Base-by-base conservation (phyloP, 176 grass and related monocot genomes). In the Luzula sylvatica region DNA sequence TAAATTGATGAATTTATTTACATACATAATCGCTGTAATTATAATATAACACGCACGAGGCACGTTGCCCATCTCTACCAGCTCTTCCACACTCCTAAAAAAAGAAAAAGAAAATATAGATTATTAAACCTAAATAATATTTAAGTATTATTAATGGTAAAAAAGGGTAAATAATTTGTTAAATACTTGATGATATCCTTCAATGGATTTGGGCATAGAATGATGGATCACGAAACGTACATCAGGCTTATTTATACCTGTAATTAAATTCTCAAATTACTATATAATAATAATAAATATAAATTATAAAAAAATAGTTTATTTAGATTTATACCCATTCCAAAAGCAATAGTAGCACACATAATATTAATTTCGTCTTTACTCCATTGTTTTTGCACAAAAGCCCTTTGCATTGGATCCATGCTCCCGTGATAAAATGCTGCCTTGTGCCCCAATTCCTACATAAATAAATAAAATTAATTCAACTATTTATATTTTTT, bases 211-310 rank as follows among this genome's bases (percentile, higher is more conserved):
- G 32, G 85, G 92, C 11, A 96, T 64, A 12, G 92, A 96, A 74
- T 90, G 85, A 60, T 96, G 90, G 69, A 96, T 96, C 54, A 96
- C 92, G 77, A 96, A 96, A 20, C 92, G 85, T 41, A 96, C 92
- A 79, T 96, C 92, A 74, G 92, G 84, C 70, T 96, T 96, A 60
- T 96, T 96, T n/a, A 96, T 96, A 52, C 92, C 85, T 90, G 58
- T 48, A 75, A 51, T n/a, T 70, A 56, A 46, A 39, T 28, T 60
- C 7, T 13, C 44, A 25, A 38, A 65, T 79, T 61, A 71, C 50
- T 38, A 76, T 58, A 26, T 44, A 71, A 1, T 35, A 23, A 52
- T 46, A 66, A 26, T 15, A 25, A 5, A 64, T 26, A 68, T 3
- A 68, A 26, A 43, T n/a, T 51, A 75, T n/a, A 64, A 62, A 46